Conservation (phyloP, 1,139 yeast species). For the Geotrichum phurueaensis region DNA sequence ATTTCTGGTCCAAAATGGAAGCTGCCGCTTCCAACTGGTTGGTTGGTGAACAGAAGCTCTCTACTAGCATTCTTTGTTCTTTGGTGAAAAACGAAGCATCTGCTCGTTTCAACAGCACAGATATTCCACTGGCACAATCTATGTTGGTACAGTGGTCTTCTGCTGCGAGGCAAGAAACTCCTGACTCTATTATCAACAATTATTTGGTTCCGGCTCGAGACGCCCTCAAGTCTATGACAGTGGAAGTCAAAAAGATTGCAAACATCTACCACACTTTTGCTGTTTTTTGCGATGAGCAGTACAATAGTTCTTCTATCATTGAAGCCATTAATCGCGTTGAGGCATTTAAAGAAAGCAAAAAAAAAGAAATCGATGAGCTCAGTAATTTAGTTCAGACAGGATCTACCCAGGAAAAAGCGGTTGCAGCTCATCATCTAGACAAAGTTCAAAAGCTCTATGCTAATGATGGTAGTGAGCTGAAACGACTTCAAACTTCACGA, state of each 20-base stretch:
- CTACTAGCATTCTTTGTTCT: constrained; percentile 10
- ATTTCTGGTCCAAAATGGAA: constrained; percentile 14
- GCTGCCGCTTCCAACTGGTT: constrained; percentile 16
- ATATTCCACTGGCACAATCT: constrained; percentile 8
- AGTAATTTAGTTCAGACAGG: constrained; percentile 33
- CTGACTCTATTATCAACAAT: constrained; percentile 12
- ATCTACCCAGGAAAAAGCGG: constrained; percentile 14
- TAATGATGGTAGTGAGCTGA: constrained; percentile 47
- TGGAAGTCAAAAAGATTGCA: constrained; percentile 33
- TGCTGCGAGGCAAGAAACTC: constrained; percentile 14
- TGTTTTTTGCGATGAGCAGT: constrained; percentile 66
- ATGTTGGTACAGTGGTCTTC: constrained; percentile 16
- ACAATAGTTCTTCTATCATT: constrained; percentile 42
- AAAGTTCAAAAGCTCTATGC: constrained; percentile 43
- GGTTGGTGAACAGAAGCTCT: constrained; percentile 12
- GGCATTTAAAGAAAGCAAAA: constrained; percentile 43
- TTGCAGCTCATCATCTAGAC: constrained; percentile 31
- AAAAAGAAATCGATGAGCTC: constrained; percentile 37
- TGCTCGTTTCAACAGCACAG: constrained; percentile 2
- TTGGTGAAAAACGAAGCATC: constrained; percentile 1
- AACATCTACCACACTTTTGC: constrained; percentile 58
- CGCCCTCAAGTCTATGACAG: constrained; percentile 19
- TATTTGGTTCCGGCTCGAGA: constrained; percentile 17
- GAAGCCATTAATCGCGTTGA: constrained; percentile 44
- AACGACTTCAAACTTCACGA: constrained; percentile 37